Base-by-base conservation (phyloP, 108 stramenopile genomes). In the Skeletonema menzelii region DNA sequence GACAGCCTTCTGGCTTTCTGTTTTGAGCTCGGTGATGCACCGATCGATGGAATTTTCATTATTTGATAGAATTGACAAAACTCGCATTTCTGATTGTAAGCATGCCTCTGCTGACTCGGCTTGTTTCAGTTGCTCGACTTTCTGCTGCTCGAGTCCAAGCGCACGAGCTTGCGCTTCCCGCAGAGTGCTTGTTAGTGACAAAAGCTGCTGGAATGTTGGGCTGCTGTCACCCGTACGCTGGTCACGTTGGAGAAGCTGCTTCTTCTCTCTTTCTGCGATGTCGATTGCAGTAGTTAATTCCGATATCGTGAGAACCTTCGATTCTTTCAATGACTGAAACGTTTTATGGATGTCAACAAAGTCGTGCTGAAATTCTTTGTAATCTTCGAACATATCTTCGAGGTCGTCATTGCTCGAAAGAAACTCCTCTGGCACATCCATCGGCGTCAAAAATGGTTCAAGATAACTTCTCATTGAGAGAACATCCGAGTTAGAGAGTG, bases 281-380 rank as follows among this genome's bases (percentile, higher is more conserved):
- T 63, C 35, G 42, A 86, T 88, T 37, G 85, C 87, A 11, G 47
- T 20, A 17, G 69, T 40, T 22, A 88, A 67, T 64, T 87, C 90
- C 1, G 73, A 30, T 7, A 40, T 40, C 5, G 70, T 27, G 0
- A 55, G 61, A 15, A 44, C 22, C 12, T 30, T 27, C 5, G 57
- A 58, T 17, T 79, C 49, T 14, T 38, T 59, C 31, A 75, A 14
- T 15, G 47, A 35, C 22, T 91, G 91, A 24, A 84, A 87, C 26
- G 64, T 58, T 78, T 93, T 90, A 77, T 95, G 94, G 12, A 78
- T 69, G 2, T 83, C 86, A 56, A 87, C 82, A 72, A 95, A 95
- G 63, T 95, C 90, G 24, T 58, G 40, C 72, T 95, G 92, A 19
- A 91, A 67, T 37, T 86, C 85, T 32, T 75, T 68, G 78, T 87